Evolutionary conservation across 495 filamentous ascomycete species (phyloP).

Genomic region (Penicillium diatomitis): DNA sequence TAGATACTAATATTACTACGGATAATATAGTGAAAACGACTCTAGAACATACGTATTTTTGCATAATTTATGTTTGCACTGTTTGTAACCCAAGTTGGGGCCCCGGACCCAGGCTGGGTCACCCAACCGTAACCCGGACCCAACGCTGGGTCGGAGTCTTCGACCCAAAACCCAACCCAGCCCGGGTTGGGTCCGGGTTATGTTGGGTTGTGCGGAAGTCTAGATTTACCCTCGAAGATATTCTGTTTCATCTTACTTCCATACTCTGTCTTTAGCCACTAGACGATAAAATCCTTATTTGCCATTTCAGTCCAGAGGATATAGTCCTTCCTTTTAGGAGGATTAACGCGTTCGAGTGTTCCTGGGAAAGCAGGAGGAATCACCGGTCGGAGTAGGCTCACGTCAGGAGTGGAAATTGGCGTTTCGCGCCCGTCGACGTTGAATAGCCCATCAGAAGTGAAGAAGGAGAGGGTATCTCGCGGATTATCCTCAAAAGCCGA

Average conservation of each 20-base stretch:
- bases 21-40: no score
- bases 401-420: not conserved
- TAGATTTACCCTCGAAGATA: slow-evolving; percentile 1
- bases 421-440: not conserved
- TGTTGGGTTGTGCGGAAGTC: not conserved
- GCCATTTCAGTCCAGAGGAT: slow-evolving; percentile 1
- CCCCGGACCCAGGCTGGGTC: not conserved
- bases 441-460: not conserved
- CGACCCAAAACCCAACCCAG: slow-evolving; percentile 6
- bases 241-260: not conserved
- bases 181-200: slow-evolving; percentile 6
- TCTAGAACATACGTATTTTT: no score
- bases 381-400: not conserved
- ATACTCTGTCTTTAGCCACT: slow-evolving; percentile 4
- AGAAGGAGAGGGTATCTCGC: not conserved
- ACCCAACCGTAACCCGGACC: not conserved
- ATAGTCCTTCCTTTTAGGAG: not conserved
- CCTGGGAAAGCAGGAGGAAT: not conserved
- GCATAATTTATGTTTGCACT: not conserved
- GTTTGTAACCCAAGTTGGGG: not conserved
- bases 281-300: slow-evolving; percentile 5
- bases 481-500: slow-evolving; percentile 1
- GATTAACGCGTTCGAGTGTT: not conserved
- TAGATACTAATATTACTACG: no score
- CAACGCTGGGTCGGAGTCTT: not conserved